A percentile compares a stretch with the other conserved stretches of the same genome.
These are phyloP conservation scores for Stagonosporopsis vannaccii DNA, from an alignment of 2,329 filamentous ascomycete genomes.

Conservation along the genomic window DNA sequence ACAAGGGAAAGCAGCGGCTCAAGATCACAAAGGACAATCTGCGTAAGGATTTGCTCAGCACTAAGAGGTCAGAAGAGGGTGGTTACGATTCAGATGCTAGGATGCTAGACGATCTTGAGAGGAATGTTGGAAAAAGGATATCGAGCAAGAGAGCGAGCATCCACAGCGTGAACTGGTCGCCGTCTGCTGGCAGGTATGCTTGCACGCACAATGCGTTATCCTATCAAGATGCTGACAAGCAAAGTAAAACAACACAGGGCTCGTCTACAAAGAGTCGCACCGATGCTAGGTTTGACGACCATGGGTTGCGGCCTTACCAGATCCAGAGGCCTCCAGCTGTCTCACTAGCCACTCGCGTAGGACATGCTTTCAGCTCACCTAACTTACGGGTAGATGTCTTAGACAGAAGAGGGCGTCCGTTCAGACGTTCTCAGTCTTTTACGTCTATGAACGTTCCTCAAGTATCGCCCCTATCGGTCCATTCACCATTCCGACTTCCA, in stretches of 20 bases:
- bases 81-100: slow-evolving; percentile 50
- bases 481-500: slow-evolving; percentile 39
- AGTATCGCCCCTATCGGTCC: slow-evolving; percentile 24
- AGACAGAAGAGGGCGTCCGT: slow-evolving; percentile 24
- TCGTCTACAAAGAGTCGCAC: slow-evolving; percentile 31
- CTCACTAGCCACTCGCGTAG: slow-evolving; percentile 29
- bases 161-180: slow-evolving; percentile 45
- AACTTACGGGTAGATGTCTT: slow-evolving; percentile 33
- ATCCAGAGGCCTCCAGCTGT: slow-evolving; percentile 24
- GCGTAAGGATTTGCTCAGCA: slow-evolving; percentile 42
- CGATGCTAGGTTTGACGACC: slow-evolving; percentile 18
- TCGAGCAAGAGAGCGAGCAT: slow-evolving; percentile 45
- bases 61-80: slow-evolving; percentile 42
- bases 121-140: slow-evolving; percentile 38
- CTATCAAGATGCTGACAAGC: slow-evolving; percentile 17
- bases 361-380: slow-evolving; percentile 41
- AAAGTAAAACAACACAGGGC: slow-evolving; percentile 37
- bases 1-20: slow-evolving; percentile 33
- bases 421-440: slow-evolving; percentile 44
- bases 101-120: slow-evolving; percentile 43
- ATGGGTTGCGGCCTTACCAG: slow-evolving; percentile 31
- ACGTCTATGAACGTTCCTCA: slow-evolving; percentile 34
- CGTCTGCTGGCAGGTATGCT: slow-evolving; percentile 38
- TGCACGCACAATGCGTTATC: too few relatives aligned
- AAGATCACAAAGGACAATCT: slow-evolving; percentile 42